Evolutionary conservation across 805 yeast species (phyloP), one percentile per base, ranked within the genome.

Genomic region (Saccharomycopsis fibuligera): DNA sequence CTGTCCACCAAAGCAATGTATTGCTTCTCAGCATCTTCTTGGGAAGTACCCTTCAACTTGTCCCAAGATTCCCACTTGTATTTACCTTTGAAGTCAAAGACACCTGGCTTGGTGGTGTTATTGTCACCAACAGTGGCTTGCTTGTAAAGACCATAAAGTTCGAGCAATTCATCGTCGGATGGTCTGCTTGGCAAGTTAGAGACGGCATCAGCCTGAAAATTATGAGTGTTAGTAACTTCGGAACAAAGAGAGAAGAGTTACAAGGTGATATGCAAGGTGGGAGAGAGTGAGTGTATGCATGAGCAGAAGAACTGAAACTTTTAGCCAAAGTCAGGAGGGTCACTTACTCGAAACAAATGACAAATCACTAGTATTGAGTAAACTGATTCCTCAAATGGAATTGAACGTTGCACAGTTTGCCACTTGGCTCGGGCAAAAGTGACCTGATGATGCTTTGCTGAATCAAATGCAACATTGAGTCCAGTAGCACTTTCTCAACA

Each of bases 31-130:
- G 99, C 99, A 31, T 88, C 97, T 58, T 79, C 95, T 68, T 85
- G 86, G 36, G 88, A 68, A 53, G 77, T 78, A 50, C 99, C 99
- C 72, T 86, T 84, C 62, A 83, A 72, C 60, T 80, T 81, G 61
- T 83, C 83, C 98, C 98, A 93, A 6, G 98, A 78, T 64, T 90
- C 91, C 98, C 98, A 93, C 76, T 93, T 93, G 78, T 86, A 86
- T 70, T 95, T 89, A 58, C 91, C 97, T 73, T 85, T 88, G 72
- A 93, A 76, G 70, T 89, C 95, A 67, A 93, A 87, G 51, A 86
- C 69, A 55, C 96, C 93, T 47, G 99, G 99, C 72, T 87, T 86
- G 48, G 75, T 72, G 54, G 96, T 85, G 59, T 64, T 67, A 77
- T 88, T 88, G 76, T 93, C 99, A 57, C 99, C 99, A 49, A 83